Base-by-base conservation (phyloP, 768 basidiomycete species). In the Kwoniella heveanensis region DNA sequence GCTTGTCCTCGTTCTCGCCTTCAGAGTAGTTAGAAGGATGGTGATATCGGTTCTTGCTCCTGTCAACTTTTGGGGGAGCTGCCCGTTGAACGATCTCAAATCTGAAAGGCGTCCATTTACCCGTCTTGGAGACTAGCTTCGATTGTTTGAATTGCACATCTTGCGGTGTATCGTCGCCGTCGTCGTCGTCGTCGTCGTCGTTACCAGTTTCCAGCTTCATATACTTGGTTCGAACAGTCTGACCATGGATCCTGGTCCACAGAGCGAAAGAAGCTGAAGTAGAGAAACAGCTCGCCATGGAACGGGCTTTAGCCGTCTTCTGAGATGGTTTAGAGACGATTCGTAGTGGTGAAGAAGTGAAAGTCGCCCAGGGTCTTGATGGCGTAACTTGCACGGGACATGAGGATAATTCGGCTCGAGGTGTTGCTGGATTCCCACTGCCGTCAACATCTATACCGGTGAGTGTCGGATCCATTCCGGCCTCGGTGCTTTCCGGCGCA, bases 171-270 rank as follows among this genome's bases (percentile, higher is more conserved):
- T 21, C 27, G n/a, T n/a, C n/a, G n/a, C n/a, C n/a, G n/a, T n/a
- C n/a, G n/a, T n/a, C n/a, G n/a, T 64, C 69, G 19, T 51, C 56
- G 74, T 88, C 87, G 55, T 85, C 86, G 71, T 44, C 53, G 74
- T 88, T 87, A 55, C 85, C 87, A 70, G 87, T 86, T 70, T 94
- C 91, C 77, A 94, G 88, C 58, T 90, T 91, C 90, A 97, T 92
- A 80, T 94, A 97, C 83, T 95, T 95, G 61, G 93, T 96, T 76
- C 93, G 88, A 64, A 95, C 92, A 39, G 93, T 92, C 82, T 97
- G 93, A 15, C 90, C 91, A 81, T 95, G 93, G 84, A 97, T 92
- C 74, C 93, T 89, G 79, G 93, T 92, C 85, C 93, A 95, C 51
- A 97, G 85, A 57, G 91, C 91, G 54, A 97, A 90, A 36, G 91